A percentile compares a stretch with the other conserved stretches of the same genome.
phyloP scores from a whole-genome alignment of 495 filamentous ascomycete species.

The Letharia columbiana region DNA sequence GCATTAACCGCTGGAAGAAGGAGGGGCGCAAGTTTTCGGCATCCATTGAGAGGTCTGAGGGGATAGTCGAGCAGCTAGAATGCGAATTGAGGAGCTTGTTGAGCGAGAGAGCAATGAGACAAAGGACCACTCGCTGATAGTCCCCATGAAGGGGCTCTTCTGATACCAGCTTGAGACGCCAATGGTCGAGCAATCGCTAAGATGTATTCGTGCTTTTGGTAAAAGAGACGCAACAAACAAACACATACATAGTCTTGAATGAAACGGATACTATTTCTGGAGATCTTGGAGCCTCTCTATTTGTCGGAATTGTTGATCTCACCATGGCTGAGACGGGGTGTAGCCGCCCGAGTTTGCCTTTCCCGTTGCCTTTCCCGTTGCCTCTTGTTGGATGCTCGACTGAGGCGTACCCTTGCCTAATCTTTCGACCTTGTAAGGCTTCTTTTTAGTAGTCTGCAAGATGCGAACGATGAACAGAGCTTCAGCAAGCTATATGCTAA shows the following conservation, averaged over 20 bases:
- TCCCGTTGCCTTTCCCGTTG: conserved; percentile 5
- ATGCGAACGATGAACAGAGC: too few species aligned
- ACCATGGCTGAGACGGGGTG: conserved; percentile 21
- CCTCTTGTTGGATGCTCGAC: conserved; percentile 1
- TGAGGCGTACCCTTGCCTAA: conserved; percentile 12
- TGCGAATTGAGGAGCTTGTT: conserved; percentile 52
- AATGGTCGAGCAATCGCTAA: conserved; percentile 4
- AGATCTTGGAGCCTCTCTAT: conserved; percentile 15
- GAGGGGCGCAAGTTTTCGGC: conserved; percentile 58
- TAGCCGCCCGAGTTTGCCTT: conserved; percentile 22
- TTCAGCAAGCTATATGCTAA: background rate
- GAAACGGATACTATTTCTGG: conserved; percentile 22
- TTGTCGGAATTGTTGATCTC: conserved; percentile 18
- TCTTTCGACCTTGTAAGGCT: background rate
- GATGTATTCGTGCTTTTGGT: conserved; percentile 2
- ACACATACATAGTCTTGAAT: conserved; percentile 14
- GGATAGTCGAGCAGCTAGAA: conserved; percentile 52
- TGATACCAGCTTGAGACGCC: conserved; percentile 7
- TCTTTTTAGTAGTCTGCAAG: too few species aligned
- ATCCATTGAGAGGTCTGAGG: conserved; percentile 69
- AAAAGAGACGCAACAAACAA: conserved; percentile 5
- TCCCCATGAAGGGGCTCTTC: conserved; percentile 8
- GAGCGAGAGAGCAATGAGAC: conserved; percentile 34
- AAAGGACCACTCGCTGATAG: conserved; percentile 12
- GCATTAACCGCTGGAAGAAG: conserved; percentile 75